A percentile compares a stretch with the other conserved stretches of the same genome.
These are phyloP conservation scores for Solanum chacoense DNA, from an alignment of 305 asterid species.

Conservation along the genomic window DNA sequence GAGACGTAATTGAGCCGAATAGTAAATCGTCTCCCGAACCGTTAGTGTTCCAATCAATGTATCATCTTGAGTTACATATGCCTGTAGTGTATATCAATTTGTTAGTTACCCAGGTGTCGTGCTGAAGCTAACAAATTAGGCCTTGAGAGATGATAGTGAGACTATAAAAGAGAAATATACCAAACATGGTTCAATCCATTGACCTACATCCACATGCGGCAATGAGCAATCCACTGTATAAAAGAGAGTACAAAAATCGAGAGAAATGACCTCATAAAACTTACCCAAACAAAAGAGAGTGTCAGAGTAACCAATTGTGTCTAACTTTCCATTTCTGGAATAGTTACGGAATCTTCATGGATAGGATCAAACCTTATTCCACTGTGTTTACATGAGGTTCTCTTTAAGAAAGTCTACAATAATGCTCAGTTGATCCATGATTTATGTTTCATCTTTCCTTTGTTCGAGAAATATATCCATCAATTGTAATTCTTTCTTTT, in stretches of 20 bases:
- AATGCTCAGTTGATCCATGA: not conserved
- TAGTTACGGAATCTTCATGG: not conserved
- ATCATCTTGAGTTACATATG: constrained; percentile 89
- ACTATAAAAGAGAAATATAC: not conserved
- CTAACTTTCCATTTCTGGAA: not conserved
- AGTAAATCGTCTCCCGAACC: constrained; percentile 70
- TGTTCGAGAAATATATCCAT: not conserved
- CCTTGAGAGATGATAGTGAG: not conserved
- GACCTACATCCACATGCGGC: not conserved
- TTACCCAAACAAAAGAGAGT: not conserved
- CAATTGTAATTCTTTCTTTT: not conserved
- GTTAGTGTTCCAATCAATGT: constrained; percentile 87
- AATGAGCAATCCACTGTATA: not conserved
- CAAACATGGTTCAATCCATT: not conserved
- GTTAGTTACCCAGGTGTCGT: not conserved
- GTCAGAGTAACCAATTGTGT: not conserved
- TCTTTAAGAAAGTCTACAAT: not conserved
- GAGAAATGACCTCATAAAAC: not conserved
- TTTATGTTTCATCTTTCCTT: not conserved
- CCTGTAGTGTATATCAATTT: constrained; percentile 24
- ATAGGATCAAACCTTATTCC: not conserved
- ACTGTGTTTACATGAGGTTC: not conserved
- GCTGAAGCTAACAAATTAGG: not conserved
- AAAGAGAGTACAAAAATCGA: not conserved
- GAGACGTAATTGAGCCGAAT: constrained; percentile 69